Base-by-base conservation (phyloP, 306 rosid species). In the Luffa aegyptiaca region DNA sequence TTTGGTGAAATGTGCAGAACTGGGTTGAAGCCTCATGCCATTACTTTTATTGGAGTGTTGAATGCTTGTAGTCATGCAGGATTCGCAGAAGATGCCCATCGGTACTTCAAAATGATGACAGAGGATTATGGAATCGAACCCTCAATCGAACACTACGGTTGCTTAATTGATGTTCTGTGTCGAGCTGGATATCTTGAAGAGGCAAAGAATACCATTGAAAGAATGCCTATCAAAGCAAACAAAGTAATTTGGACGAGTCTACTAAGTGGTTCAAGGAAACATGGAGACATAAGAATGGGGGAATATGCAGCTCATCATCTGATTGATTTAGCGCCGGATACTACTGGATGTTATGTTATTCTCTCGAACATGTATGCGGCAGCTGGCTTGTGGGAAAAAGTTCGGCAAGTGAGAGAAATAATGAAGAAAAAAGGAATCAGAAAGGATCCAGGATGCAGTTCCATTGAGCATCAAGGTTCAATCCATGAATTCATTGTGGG, bases 31-130 rank as follows among this genome's bases (percentile, higher is more conserved):
- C 90, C 90, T 18, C 76, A 86, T 83, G 86, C 85, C 79, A 82
- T 89, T 78, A 85, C 93, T 74, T 89, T 87, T 77, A 63, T 90
- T 16, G 92, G 92, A 42, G 80, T 91, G 79, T 82, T 89, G 72
- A 87, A 87, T 86, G 92, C 92, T 12, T 90, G 90, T 70, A 87
- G 90, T 81, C 92, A 89, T 76, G 85, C 84, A 21, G 95, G 95
- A 42, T 74, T 87, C 85, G 90, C 87, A 3, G 81, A 86, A 56
- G 86, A 83, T 16, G 92, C 90, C 37, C 83, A 70, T 41, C 36
- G 5, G 56, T 73, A 83, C 83, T 90, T 90, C 48, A 56, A 86
- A 35, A 75, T 80, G 84, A 89, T 88, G 96, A 71, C 44, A 39
- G 64, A 81, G 70, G 88, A 86, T 49, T 86, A 85, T 83, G 88